Base-by-base conservation (phyloP, 2,329 filamentous ascomycete species). In the Hymenoscyphus fructigenus region DNA sequence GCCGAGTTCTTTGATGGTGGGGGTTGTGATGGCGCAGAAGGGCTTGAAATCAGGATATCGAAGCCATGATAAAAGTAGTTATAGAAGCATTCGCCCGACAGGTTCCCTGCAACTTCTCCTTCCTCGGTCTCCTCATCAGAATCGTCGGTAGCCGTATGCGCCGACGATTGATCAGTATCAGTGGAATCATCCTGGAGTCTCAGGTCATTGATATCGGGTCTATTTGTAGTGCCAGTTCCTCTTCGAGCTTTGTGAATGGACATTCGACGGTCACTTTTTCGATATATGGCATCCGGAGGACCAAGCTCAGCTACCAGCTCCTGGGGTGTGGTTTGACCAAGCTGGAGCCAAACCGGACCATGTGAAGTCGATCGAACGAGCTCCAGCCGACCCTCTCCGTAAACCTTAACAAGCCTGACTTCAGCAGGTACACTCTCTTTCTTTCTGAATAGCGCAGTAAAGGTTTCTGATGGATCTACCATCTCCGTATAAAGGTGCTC, bases 41-140 rank as follows among this genome's bases (percentile, higher is more conserved):
- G 90, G 34, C 88, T 87, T 0, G 94, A 96, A n/a, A 99, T 85
- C 5, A 98, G 83, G 10, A 97, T 85, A 76, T 99, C 95, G 74
- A 99, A 96, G 1, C 95, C 95, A 67, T 97, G 89, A 69, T 94
- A 90, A 75, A 97, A 99, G 76, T 99, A 99, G 76, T 98, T 98
- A 79, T 95, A 97, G 76, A 98, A 99, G 69, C 89, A 93, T 75
- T 96, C 92, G 3, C 87, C 85, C 1, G 88, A 85, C 3, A 88
- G 70, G 75, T 82, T 80, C 68, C 81, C 80, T 1, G 80, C 79
- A 3, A 80, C 75, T 34, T 85, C 84, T 34, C 88, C 87, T 55
- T 86, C 84, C 17, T 86, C 84, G 26, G 83, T 84, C 29, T 91
- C 90, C 26, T 83, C 82, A 64, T 88, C 85, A 1, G 88, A 87